Evolutionary conservation across 495 filamentous ascomycete species (phyloP).

Genomic region (Tuber aestivum): DNA sequence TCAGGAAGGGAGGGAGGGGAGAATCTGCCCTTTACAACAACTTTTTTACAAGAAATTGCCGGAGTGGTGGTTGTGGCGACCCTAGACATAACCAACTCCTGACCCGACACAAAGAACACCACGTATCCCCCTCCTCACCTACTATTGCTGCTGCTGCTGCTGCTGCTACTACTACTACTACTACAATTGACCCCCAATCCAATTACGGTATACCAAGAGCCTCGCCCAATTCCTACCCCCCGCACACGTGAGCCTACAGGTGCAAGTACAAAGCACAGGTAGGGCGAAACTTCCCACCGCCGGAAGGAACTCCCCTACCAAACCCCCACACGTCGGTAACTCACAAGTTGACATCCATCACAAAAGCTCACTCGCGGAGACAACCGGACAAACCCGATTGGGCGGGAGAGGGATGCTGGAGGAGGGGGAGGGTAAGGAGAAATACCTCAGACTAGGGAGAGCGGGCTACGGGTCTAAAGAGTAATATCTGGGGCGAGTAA

Average conservation of each 20-base stretch:
- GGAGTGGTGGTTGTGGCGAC: background rate
- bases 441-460: background rate
- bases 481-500: background rate
- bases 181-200: background rate
- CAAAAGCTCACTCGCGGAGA: background rate
- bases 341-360: background rate
- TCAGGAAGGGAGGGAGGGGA: background rate
- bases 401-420: background rate
- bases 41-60: background rate
- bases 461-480: background rate
- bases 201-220: background rate
- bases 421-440: conserved; percentile 12
- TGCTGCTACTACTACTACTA: background rate
- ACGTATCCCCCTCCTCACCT: background rate
- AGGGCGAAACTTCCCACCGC: background rate
- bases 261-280: background rate
- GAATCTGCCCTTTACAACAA: background rate
- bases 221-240: background rate
- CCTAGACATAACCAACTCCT: background rate
- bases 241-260: background rate
- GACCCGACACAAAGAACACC: background rate
- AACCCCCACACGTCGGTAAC: background rate
- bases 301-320: background rate
- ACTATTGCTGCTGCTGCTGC: background rate
- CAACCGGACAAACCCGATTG: background rate